Evolutionary conservation across 176 grass and related monocot genomes (phyloP).

Genomic region (Lolium perenne): DNA sequence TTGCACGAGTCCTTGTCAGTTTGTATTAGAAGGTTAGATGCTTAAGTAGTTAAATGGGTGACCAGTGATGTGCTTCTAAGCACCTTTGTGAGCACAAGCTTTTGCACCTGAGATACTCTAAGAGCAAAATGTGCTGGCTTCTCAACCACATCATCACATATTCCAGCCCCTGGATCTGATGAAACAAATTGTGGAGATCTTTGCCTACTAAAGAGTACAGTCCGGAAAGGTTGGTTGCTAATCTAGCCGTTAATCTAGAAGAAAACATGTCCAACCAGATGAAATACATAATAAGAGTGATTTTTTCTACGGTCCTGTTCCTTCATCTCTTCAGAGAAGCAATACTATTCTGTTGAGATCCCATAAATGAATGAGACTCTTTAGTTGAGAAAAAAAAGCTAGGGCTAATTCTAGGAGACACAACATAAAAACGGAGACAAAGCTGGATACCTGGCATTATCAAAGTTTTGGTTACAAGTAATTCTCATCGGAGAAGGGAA

Average conservation of each 20-base stretch:
- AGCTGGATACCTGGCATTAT: neutral
- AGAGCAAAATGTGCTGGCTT: neutral
- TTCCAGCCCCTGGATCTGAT: slow-evolving; percentile 18
- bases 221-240: neutral
- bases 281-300: slow-evolving; percentile 8
- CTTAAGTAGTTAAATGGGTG: neutral
- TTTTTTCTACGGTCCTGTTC: neutral
- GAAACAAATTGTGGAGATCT: neutral
- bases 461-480: neutral
- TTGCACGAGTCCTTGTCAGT: neutral
- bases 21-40: slow-evolving; percentile 5
- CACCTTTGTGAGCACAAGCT: neutral
- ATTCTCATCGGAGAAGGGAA: slow-evolving; percentile 1
- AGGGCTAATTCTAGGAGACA: neutral
- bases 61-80: neutral
- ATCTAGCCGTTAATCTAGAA: slow-evolving; percentile 10
- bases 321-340: neutral
- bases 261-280: neutral
- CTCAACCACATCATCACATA: neutral
- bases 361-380: neutral
- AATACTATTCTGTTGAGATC: neutral
- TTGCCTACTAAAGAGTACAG: neutral
- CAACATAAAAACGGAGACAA: neutral
- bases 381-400: slow-evolving; percentile 7
- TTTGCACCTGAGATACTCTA: slow-evolving; percentile 5